Percentiles rank a stretch among this genome's conserved stretches.
Conservation (phyloP, 768 basidiomycete genomes). For the Kwoniella europaea region DNA sequence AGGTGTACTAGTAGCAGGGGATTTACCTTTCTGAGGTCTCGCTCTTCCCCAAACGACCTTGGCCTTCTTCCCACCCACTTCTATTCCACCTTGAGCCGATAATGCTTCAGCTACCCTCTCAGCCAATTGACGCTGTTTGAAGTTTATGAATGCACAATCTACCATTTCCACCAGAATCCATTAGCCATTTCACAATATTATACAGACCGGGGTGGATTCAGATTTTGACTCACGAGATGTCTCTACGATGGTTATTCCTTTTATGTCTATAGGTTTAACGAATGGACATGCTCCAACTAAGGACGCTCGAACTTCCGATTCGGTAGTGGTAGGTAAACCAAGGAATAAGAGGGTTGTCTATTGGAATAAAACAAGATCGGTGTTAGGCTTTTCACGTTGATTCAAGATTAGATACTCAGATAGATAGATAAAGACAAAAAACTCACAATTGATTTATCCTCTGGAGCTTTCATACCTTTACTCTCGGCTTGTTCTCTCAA, state of each 20-base stretch:
- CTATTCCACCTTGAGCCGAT: slow-evolving; percentile 76
- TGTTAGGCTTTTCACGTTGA: background rate
- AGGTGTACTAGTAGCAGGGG: slow-evolving; percentile 8
- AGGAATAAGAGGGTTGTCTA: slow-evolving; percentile 58
- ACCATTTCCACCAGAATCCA: background rate
- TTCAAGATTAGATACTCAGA: background rate
- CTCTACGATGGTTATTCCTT: slow-evolving; percentile 49
- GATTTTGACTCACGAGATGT: slow-evolving; percentile 51
- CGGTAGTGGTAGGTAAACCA: slow-evolving; percentile 48
- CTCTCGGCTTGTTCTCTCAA: slow-evolving; percentile 75
- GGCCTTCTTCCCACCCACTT: slow-evolving; percentile 75
- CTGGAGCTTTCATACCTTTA: slow-evolving; percentile 85
- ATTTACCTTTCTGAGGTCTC: slow-evolving; percentile 57
- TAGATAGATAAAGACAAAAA: background rate
- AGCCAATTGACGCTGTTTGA: slow-evolving; percentile 78
- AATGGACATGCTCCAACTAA: slow-evolving; percentile 50
- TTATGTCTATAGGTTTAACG: slow-evolving; percentile 49
- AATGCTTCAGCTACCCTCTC: slow-evolving; percentile 87
- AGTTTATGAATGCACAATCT: slow-evolving; percentile 91
- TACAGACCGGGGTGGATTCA: background rate
- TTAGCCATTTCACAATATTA: background rate
- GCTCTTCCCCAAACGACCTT: slow-evolving; percentile 89
- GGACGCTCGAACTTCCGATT: slow-evolving; percentile 49
- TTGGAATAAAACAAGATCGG: background rate
- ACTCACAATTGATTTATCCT: slow-evolving; percentile 82